These are phyloP conservation scores for Trametes hirsuta DNA, from an alignment of 1,284 basidiomycete species.

Conservation along the genomic window DNA sequence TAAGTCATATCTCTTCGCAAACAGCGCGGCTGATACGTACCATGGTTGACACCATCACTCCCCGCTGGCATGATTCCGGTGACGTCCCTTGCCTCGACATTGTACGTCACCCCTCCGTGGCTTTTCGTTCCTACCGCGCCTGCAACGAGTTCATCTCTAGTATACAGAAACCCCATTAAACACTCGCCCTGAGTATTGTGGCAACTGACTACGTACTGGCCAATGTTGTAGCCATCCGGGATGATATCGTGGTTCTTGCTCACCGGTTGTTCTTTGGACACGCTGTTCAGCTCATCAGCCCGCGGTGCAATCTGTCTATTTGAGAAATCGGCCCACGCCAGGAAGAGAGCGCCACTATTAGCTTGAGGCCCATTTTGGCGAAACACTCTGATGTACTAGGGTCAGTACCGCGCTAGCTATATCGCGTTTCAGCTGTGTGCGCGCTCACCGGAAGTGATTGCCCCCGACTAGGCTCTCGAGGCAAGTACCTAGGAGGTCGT, in stretches of 20 bases:
- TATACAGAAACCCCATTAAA: background rate
- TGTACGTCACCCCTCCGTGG: slow-evolving; percentile 49
- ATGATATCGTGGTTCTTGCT: slow-evolving; percentile 48
- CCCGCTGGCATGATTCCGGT: slow-evolving; percentile 40
- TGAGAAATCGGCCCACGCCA: slow-evolving; percentile 49
- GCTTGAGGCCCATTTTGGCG: slow-evolving; percentile 66
- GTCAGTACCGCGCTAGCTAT: background rate
- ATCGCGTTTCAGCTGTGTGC: no score
- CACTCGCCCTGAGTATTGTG: background rate
- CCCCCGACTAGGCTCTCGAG: slow-evolving; percentile 62
- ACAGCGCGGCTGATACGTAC: slow-evolving; percentile 16
- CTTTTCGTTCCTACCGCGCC: slow-evolving; percentile 43
- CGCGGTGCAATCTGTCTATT: background rate
- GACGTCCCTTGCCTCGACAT: slow-evolving; percentile 44
- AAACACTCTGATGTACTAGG: slow-evolving; percentile 54
- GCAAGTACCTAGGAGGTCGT: slow-evolving; percentile 57
- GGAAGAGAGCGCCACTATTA: slow-evolving; percentile 63
- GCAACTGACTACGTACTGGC: slow-evolving; percentile 33
- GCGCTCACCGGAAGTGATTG: slow-evolving; percentile 57
- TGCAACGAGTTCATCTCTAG: slow-evolving; percentile 46
- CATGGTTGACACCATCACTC: slow-evolving; percentile 41
- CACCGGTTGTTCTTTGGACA: slow-evolving; percentile 55
- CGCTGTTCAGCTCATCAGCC: slow-evolving; percentile 36
- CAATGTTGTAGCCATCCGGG: slow-evolving; percentile 55
- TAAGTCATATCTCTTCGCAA: background rate